phyloP scores from a whole-genome alignment of 345 rosid species.

The Melaleuca alternifolia region DNA sequence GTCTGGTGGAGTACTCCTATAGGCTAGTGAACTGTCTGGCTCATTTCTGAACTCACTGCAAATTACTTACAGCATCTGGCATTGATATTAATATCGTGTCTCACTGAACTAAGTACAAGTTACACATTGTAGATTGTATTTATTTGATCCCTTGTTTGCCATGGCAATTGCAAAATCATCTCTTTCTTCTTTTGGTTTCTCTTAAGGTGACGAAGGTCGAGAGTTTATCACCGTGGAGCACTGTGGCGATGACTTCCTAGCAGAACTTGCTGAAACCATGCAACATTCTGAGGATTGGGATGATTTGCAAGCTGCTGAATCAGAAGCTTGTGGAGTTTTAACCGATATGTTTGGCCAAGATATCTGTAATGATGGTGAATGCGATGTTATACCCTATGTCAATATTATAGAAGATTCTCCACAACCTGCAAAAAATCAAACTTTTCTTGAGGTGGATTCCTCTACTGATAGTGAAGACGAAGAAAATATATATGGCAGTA shows the following conservation, averaged over 20 bases:
- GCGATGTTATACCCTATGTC: conserved; percentile 9
- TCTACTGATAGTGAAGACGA: conserved; percentile 37
- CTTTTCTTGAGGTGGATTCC: conserved; percentile 49
- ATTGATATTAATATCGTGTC: too few species aligned
- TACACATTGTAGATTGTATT: neutral
- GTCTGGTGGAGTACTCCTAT: neutral
- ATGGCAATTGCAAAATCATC: neutral
- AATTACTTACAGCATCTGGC: neutral
- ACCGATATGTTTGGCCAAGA: conserved; percentile 37
- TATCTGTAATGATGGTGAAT: neutral
- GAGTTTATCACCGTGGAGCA: conserved; percentile 75
- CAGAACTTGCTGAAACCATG: conserved; percentile 67
- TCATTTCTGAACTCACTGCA: neutral
- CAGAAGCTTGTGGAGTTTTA: conserved; percentile 71
- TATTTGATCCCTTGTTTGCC: neutral
- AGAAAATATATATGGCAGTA: neutral
- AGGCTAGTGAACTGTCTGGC: neutral
- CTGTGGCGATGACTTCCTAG: conserved; percentile 84
- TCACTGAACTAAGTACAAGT: neutral
- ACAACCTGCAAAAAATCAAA: conserved; percentile 16
- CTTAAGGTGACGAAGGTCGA: conserved; percentile 68
- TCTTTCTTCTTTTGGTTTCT: too few species aligned
- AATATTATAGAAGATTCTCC: conserved; percentile 46
- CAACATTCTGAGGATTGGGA: conserved; percentile 83
- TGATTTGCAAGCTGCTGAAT: conserved; percentile 54